These are phyloP conservation scores for Fistulina hepatica DNA, from an alignment of 1,284 basidiomycete genomes.

Conservation along the genomic window DNA sequence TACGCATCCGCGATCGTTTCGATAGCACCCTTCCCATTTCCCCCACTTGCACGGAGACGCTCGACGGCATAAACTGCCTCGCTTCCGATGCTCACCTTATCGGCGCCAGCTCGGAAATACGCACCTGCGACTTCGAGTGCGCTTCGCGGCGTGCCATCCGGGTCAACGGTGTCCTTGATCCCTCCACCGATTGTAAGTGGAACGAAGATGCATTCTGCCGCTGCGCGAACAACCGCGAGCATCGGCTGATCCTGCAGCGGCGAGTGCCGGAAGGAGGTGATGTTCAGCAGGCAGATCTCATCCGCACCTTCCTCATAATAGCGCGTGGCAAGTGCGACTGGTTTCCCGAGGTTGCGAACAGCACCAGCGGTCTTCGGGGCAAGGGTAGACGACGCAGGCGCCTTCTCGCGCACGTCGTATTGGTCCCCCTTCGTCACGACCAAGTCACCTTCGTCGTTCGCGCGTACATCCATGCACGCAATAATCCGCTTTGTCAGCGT, in stretches of 20 bases:
- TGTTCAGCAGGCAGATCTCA: constrained; percentile 96
- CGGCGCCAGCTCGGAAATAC: constrained; percentile 96
- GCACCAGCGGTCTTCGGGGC: constrained; percentile 48
- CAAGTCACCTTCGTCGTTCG: constrained; percentile 93
- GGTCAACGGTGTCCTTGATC: constrained; percentile 93
- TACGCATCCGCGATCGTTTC: constrained; percentile 89
- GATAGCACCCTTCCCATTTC: constrained; percentile 77
- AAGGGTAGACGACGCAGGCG: constrained; percentile 20
- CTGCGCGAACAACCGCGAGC: constrained; percentile 87
- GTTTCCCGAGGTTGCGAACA: constrained; percentile 97
- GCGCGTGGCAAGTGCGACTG: constrained; percentile 80
- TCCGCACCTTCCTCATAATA: constrained; percentile 92
- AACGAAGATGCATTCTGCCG: constrained; percentile 88
- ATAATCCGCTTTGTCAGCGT: constrained; percentile 90
- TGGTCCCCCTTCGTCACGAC: constrained; percentile 99
- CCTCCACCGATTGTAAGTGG: constrained; percentile 99
- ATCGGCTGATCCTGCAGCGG: constrained; percentile 96
- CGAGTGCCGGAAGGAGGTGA: constrained; percentile 97
- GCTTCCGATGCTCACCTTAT: constrained; percentile 95
- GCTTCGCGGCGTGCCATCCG: constrained; percentile 79
- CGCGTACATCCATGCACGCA: constrained; percentile 95
- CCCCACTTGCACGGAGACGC: constrained; percentile 49
- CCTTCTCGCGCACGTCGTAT: constrained; percentile 93
- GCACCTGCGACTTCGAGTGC: constrained; percentile 93
- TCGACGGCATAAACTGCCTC: constrained; percentile 95